Evolutionary conservation across 129 eudicot genomes (phyloP).

Genomic region (Centrapalus pauciflorus): DNA sequence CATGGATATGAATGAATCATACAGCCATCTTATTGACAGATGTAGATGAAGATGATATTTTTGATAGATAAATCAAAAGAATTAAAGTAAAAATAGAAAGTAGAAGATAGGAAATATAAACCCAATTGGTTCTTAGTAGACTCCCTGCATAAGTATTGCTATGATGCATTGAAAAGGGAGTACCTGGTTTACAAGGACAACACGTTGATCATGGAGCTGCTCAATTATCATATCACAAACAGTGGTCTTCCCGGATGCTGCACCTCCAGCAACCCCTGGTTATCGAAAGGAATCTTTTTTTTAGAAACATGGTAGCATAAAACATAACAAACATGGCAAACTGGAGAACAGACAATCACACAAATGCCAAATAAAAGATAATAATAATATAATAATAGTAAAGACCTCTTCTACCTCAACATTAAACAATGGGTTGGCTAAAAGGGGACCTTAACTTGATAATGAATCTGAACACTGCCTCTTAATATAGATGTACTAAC

Average conservation of each 20-base stretch:
- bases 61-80: background rate
- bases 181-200: conserved; percentile 93
- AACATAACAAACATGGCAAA: too few relatives aligned
- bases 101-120: background rate
- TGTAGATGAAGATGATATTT: background rate
- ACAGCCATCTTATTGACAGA: conserved; percentile 31
- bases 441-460: too few relatives aligned
- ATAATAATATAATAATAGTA: too few relatives aligned
- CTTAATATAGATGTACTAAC: too few relatives aligned
- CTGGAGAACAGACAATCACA: too few relatives aligned
- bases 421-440: too few relatives aligned
- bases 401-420: too few relatives aligned
- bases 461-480: too few relatives aligned
- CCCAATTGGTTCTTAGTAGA: background rate
- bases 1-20: conserved; percentile 29
- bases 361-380: too few relatives aligned
- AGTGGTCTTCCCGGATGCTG: conserved; percentile 88
- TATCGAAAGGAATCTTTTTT: background rate
- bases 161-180: background rate
- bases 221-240: conserved; percentile 86
- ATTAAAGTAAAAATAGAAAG: background rate
- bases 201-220: conserved; percentile 96
- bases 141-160: background rate
- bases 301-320: too few relatives aligned
- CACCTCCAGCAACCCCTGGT: conserved; percentile 94